These are phyloP conservation scores for Meredithiella fracta DNA, from an alignment of 2,329 filamentous ascomycete genomes.

Conservation along the genomic window DNA sequence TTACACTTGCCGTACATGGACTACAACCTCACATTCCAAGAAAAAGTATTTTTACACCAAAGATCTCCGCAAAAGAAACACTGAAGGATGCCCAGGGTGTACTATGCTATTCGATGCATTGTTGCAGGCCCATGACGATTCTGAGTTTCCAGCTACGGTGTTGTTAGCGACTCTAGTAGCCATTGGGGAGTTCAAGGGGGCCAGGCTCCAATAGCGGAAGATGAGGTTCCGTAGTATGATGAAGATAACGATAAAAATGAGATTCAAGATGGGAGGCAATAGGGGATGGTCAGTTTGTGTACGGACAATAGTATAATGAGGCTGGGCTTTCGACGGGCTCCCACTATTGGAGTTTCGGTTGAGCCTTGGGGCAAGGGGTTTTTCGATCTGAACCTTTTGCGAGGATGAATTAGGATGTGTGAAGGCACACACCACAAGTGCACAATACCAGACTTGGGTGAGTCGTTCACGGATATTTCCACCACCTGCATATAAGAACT, in stretches of 20 bases:
- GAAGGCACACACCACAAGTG: background rate
- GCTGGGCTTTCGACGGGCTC: background rate
- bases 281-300: background rate
- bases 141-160: background rate
- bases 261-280: background rate
- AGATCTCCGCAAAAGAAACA: background rate
- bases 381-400: constrained; percentile 1
- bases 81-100: background rate
- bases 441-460: background rate
- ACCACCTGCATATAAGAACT: background rate
- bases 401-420: background rate
- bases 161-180: background rate
- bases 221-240: background rate
- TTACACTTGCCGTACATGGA: background rate
- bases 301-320: background rate
- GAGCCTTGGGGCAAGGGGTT: constrained; percentile 3
- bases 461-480: background rate
- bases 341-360: background rate
- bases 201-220: background rate
- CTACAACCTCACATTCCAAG: background rate
- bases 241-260: background rate
- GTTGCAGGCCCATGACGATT: background rate
- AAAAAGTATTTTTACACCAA: background rate
- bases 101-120: background rate
- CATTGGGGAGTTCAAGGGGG: background rate